phyloP scores from a whole-genome alignment of 306 rosid species.

The Prunus davidiana region DNA sequence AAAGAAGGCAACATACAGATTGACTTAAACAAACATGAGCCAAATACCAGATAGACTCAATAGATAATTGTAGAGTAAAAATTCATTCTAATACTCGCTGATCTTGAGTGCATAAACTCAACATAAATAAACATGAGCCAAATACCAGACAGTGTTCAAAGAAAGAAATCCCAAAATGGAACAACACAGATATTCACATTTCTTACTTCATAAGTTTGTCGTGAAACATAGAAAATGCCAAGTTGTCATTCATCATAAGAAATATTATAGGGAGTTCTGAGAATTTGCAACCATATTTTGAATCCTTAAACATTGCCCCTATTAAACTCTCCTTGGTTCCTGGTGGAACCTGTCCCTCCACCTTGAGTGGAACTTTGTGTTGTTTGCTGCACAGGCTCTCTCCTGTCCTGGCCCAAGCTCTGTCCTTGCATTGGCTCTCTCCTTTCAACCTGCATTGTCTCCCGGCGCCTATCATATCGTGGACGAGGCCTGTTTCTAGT shows the following conservation, averaged over 20 bases:
- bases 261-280: background rate
- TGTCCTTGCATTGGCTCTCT: constrained; percentile 46
- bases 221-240: background rate
- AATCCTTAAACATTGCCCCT: constrained; percentile 16
- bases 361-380: constrained; percentile 26
- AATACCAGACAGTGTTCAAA: background rate
- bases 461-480: constrained; percentile 64
- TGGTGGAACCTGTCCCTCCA: constrained; percentile 16
- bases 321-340: constrained; percentile 11
- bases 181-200: background rate
- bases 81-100: background rate
- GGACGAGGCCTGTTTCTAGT: constrained; percentile 71
- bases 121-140: background rate
- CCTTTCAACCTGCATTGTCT: constrained; percentile 66
- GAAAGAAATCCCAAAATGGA: background rate
- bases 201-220: background rate
- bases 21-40: too few species aligned
- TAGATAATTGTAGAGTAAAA: background rate
- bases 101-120: background rate
- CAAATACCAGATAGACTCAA: too few species aligned
- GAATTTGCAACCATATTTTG: background rate
- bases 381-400: constrained; percentile 39
- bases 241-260: background rate
- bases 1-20: background rate
- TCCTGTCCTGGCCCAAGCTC: constrained; percentile 42